Evolutionary conservation across 768 basidiomycete genomes (phyloP).

Genomic region (Psilocybe subaeruginosa): DNA sequence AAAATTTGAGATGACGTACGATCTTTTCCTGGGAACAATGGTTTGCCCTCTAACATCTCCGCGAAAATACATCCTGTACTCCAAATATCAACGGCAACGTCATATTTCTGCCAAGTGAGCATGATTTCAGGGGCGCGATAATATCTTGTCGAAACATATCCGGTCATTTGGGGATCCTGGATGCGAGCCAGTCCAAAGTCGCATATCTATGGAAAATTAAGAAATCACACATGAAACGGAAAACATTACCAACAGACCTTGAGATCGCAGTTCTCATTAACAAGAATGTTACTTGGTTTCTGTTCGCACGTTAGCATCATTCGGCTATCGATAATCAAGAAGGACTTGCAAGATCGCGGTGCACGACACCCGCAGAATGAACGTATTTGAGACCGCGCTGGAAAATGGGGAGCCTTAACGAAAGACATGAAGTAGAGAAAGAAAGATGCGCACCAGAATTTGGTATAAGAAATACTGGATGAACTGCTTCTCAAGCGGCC

Average conservation of each 20-base stretch:
- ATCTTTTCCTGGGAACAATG: constrained; percentile 98
- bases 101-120: constrained; percentile 99
- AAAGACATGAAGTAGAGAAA: constrained; percentile 5
- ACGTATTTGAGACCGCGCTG: constrained; percentile 99
- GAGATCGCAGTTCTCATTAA: constrained; percentile 99
- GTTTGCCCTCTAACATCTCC: constrained; percentile 99
- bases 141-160: constrained; percentile 98
- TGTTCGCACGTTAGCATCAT: constrained; percentile 30
- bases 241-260: constrained; percentile 56
- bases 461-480: constrained; percentile 99
- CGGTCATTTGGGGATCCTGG: constrained; percentile 99
- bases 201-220: constrained; percentile 69
- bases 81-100: constrained; percentile 99
- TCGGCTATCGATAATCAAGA: constrained; percentile 2
- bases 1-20: constrained; percentile 62
- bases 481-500: constrained; percentile 99
- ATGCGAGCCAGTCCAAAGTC: constrained; percentile 99
- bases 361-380: constrained; percentile 98
- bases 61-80: constrained; percentile 99
- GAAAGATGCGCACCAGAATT: constrained; percentile 70
- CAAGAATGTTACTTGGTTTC: constrained; percentile 99
- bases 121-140: constrained; percentile 99
- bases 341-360: constrained; percentile 83
- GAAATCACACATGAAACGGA: constrained; percentile 1
- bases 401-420: neutral